Evolutionary conservation across 805 yeast genomes (phyloP), one percentile per base, ranked within the genome.

Genomic region (baker's yeast (Saccharomyces cerevisiae)): DNA sequence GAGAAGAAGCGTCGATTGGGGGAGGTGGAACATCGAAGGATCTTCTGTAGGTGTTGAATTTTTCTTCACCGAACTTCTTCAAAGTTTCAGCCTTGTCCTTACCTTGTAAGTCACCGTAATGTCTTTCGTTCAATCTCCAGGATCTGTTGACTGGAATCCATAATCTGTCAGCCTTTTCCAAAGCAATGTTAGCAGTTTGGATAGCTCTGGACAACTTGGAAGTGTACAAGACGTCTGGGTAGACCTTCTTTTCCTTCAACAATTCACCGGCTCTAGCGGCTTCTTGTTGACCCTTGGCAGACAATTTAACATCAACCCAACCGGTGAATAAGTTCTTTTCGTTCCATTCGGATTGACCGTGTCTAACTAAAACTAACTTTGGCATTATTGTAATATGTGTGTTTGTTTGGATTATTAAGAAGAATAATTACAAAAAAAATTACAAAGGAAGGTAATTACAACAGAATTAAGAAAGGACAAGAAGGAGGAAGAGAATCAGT

Each of bases 331-430:
- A 81, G 83, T 91, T 92, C 81, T 89, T 89, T 76, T 89, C 96
- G 77, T 91, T 91, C 98, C 98, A 91, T 76, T 89, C 97, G 78
- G 96, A 88, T 81, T 92, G 96, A 69, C 98, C 98, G 91, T 91
- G 98, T 82, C 98, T 91, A 65, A 92, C 90, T 72, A 91, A 81
- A 72, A 91, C 84, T 75, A 91, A 81, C 76, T 87, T 89, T 69
- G 78, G 77, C 78, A 75, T 74, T 70, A 46, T 51, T 32, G 31
- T 28, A 17, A 41, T 51, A 32, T 49, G 24, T 52, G 27, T 53
- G 27, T 56, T 50, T 55, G 41, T 41, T 46, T 29, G 28, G 46
- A 21, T n/a, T 4, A 2, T 17, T 24, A n/a, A 27, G 46, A 28
- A 41, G 32, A 27, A 17, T 21, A 4, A 41, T 29, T 5, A 26